Evolutionary conservation across 768 basidiomycete species (phyloP).

Genomic region (Phaeotremella skinneri): DNA sequence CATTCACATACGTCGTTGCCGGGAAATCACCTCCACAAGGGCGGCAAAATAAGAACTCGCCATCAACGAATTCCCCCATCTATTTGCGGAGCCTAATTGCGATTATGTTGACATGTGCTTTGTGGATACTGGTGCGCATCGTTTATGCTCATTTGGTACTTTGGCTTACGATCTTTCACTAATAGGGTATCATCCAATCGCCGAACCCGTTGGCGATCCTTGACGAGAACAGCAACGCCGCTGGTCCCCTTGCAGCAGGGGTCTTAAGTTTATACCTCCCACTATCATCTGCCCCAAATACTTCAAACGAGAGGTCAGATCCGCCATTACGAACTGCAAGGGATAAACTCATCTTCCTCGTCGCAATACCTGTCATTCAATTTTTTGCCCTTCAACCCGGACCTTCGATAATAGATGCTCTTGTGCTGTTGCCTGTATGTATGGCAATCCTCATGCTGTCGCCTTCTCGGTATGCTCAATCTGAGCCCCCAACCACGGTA

Average conservation of each 20-base stretch:
- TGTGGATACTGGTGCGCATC: background rate
- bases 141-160: background rate
- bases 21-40: no score
- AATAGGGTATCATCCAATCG: background rate
- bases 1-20: no score
- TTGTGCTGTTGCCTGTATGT: conserved; percentile 32
- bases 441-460: conserved; percentile 8
- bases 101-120: background rate
- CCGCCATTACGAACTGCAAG: conserved; percentile 14
- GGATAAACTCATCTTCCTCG: conserved; percentile 26
- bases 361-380: conserved; percentile 29
- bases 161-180: background rate
- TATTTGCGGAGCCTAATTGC: no score
- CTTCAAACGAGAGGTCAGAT: conserved; percentile 11
- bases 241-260: background rate
- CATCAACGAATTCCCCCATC: no score
- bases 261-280: background rate
- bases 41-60: no score
- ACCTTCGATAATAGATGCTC: conserved; percentile 24
- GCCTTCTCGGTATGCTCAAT: background rate
- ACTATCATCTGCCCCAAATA: conserved; percentile 26
- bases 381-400: conserved; percentile 38
- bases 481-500: conserved; percentile 1
- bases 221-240: background rate
- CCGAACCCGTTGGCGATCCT: background rate